These are phyloP conservation scores for Fusarium sacchari DNA, from an alignment of 2,329 filamentous ascomycete genomes.

Conservation along the genomic window DNA sequence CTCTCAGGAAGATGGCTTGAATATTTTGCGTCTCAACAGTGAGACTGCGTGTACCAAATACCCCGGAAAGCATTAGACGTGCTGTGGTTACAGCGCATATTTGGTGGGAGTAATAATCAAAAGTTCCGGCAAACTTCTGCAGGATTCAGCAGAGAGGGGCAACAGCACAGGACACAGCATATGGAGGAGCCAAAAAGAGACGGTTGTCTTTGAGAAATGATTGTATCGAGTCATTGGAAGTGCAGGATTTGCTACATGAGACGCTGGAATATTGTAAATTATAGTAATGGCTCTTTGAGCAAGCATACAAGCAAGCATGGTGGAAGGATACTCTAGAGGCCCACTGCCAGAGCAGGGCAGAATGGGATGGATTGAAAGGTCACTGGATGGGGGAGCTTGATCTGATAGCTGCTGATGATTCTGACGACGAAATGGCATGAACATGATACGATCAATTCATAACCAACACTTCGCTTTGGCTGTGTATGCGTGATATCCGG, in stretches of 20 bases:
- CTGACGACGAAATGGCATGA: slow-evolving; percentile 48
- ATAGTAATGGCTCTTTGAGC: slow-evolving; percentile 38
- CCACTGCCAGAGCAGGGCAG: slow-evolving; percentile 12
- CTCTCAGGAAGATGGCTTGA: slow-evolving; percentile 17
- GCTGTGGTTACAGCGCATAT: slow-evolving; percentile 43
- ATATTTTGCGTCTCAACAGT: slow-evolving; percentile 39
- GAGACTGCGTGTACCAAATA: slow-evolving; percentile 48
- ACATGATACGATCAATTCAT: slow-evolving; percentile 48
- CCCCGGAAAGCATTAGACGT: slow-evolving; percentile 45
- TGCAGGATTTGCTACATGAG: slow-evolving; percentile 15
- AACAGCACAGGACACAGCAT: slow-evolving; percentile 28
- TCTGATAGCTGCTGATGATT: slow-evolving; percentile 45
- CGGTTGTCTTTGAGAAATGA: slow-evolving; percentile 26
- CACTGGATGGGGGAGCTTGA: slow-evolving; percentile 31
- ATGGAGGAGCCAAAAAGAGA: slow-evolving; percentile 28
- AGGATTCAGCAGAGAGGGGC: slow-evolving; percentile 32
- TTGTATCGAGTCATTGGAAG: slow-evolving; percentile 31
- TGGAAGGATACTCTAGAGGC: slow-evolving; percentile 15
- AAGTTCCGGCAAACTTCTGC: slow-evolving; percentile 37
- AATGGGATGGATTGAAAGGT: slow-evolving; percentile 15
- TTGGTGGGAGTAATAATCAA: slow-evolving; percentile 42
- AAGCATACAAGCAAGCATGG: slow-evolving; percentile 15
- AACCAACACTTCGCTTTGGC: slow-evolving; percentile 1
- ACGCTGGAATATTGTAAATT: slow-evolving; percentile 41
- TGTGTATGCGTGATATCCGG: neutral